Base-by-base conservation (phyloP, 768 basidiomycete genomes). In the Hydnomerulius pinastri region DNA sequence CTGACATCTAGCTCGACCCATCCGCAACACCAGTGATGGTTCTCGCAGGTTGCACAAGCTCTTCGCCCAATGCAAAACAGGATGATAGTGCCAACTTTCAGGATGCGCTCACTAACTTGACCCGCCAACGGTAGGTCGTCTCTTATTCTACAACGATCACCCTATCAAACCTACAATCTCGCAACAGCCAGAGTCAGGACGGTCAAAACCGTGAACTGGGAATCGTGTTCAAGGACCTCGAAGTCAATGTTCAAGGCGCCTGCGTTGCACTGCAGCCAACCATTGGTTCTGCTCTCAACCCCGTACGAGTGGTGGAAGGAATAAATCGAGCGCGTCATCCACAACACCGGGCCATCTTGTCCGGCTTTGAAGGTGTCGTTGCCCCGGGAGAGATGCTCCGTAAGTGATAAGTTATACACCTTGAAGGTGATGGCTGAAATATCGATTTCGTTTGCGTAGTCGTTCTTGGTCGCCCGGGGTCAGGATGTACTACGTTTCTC, bases 401-500 rank as follows among this genome's bases (percentile, higher is more conserved):
- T 83, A 58, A 56, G 75, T n/a, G 77, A 72, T 74, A 3, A 8
- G 39, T 13, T 33, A n/a, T 4, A 30, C 18, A 15, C 4, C 2
- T 33, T 18, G 9, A 10, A 20, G 33, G n/a, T 5, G 24, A 18
- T 6, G 5, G 3, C 25, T 20, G 18, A 12, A n/a, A n/a, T n/a
- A n/a, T n/a, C n/a, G n/a, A n/a, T n/a, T n/a, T n/a, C n/a, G n/a
- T n/a, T n/a, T n/a, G n/a, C 46, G 6, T 58, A 88, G 87, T 94
- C 13, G 92, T 93, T 11, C 77, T 93, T 28, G 92, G 91, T 18
- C 80, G 90, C 23, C 92, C 92, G 0, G 88, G 87, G 9, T 83
- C 90, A 4, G 76, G 76, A 15, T 77, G 76, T 51, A 69, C 66
- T 21, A 74, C 80, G 0, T 69, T 83, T 48, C 66, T 83, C 42